Evolutionary conservation across 2,329 filamentous ascomycete genomes (phyloP).

Genomic region (Colletotrichum sp.): DNA sequence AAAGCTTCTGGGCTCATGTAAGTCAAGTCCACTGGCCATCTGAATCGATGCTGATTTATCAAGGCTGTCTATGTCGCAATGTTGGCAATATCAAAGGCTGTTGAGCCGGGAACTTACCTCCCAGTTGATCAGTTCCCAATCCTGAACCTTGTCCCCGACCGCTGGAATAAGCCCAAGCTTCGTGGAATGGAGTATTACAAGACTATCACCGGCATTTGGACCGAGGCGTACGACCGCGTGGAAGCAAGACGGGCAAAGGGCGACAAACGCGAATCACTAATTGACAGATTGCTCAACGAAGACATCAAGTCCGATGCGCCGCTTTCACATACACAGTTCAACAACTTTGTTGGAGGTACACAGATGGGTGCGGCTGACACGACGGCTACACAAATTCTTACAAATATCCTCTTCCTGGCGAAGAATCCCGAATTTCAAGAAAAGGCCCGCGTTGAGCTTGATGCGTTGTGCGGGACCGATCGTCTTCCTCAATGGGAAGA

Average conservation of each 20-base stretch:
- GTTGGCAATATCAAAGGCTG: slow-evolving; percentile 33
- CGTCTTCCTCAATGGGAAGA: slow-evolving; percentile 42
- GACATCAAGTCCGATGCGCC: slow-evolving; percentile 31
- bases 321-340: slow-evolving; percentile 28
- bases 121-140: slow-evolving; percentile 53
- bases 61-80: neutral
- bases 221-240: slow-evolving; percentile 36
- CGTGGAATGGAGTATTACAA: slow-evolving; percentile 39
- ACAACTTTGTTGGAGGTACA: slow-evolving; percentile 40
- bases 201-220: slow-evolving; percentile 46
- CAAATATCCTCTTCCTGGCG: slow-evolving; percentile 46
- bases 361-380: slow-evolving; percentile 41
- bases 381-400: slow-evolving; percentile 35
- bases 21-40: fast-evolving
- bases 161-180: slow-evolving; percentile 43
- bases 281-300: slow-evolving; percentile 46
- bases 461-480: slow-evolving; percentile 38
- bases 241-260: slow-evolving; percentile 31
- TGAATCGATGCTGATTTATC: neutral
- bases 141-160: slow-evolving; percentile 45
- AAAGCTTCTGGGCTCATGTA: slow-evolving; percentile 6
- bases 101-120: slow-evolving; percentile 52
- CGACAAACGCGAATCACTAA: slow-evolving; percentile 32
- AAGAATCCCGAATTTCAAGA: slow-evolving; percentile 40
- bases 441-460: slow-evolving; percentile 45